Base-by-base conservation (phyloP, 306 rosid species). In the Chamaecrista fasciculata region DNA sequence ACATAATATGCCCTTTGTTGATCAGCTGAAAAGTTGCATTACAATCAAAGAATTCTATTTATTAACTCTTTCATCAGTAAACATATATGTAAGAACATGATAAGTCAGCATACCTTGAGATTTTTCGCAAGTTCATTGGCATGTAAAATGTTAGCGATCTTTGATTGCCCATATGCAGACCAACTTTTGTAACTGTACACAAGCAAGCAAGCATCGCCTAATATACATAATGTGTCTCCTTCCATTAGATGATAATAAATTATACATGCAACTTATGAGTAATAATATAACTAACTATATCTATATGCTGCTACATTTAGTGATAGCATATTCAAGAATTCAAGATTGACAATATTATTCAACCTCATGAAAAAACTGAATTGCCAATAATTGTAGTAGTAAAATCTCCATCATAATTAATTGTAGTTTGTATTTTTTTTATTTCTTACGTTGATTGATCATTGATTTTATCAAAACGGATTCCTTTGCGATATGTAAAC, bases 151-250 rank as follows among this genome's bases (percentile, higher is more conserved):
- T n/a, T n/a, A n/a, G n/a, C n/a, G 18, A 94, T 87, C 86, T 94
- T 94, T 48, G 99, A 88, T 50, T 91, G 97, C 72, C 97, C 97
- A 71, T 94, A 94, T 47, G 99, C 99, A 29, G 69, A 48, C 67
- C 81, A 72, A 42, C 79, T 84, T 61, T 12, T 76, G 81, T 88
- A 92, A 78, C 98, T 92, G 86, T 74, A 73, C 36, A 46, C 42
- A 68, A 36, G 26, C 39, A 76, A 55, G 49, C 15, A 62, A 21
- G 34, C 31, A 31, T 42, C 16, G 48, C 44, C 14, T 50, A 15
- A 62, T 29, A 48, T 23, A 39, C 65, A 67, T 29, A 12, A 72
- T 64, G 60, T n/a, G 47, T 66, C 5, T 76, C 56, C 40, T 0
- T 52, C 68, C 0, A 11, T 56, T 47, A 49, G 8, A 72, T 24